Conservation (phyloP, 176 grass and related monocot species). For the Bonia amplexicaulis region DNA sequence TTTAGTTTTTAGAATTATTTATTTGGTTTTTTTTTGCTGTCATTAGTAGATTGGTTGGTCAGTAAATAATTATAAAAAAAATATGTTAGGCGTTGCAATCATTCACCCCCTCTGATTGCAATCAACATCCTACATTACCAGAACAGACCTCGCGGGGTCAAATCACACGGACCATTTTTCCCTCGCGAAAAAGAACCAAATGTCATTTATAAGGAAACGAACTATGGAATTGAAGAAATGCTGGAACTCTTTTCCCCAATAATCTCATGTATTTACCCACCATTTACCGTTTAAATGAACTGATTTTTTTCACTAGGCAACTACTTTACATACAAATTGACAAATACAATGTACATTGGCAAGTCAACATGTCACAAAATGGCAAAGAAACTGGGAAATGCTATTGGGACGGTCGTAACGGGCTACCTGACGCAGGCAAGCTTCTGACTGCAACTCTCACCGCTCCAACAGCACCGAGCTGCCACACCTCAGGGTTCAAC, state of each 20-base stretch:
- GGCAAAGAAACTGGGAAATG: background rate
- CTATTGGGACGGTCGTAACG: conserved; percentile 58
- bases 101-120: too few species aligned
- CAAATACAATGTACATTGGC: conserved; percentile 12
- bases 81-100: too few species aligned
- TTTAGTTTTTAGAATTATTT: too few species aligned
- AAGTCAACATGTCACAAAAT: background rate
- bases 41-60: too few species aligned
- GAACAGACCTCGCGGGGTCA: background rate
- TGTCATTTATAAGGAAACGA: background rate
- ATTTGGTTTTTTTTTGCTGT: too few species aligned
- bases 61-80: too few species aligned
- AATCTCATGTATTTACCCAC: background rate
- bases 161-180: background rate
- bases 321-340: conserved; percentile 36
- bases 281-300: conserved; percentile 4
- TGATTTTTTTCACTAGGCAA: background rate
- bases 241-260: background rate
- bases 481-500: conserved; percentile 65
- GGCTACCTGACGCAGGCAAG: conserved; percentile 54
- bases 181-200: background rate
- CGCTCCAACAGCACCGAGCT: conserved; percentile 73
- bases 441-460: conserved; percentile 82
- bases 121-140: too few species aligned
- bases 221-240: background rate